phyloP scores from a whole-genome alignment of 176 grass and related monocot genomes.

The Bolboschoenus planiculmis region DNA sequence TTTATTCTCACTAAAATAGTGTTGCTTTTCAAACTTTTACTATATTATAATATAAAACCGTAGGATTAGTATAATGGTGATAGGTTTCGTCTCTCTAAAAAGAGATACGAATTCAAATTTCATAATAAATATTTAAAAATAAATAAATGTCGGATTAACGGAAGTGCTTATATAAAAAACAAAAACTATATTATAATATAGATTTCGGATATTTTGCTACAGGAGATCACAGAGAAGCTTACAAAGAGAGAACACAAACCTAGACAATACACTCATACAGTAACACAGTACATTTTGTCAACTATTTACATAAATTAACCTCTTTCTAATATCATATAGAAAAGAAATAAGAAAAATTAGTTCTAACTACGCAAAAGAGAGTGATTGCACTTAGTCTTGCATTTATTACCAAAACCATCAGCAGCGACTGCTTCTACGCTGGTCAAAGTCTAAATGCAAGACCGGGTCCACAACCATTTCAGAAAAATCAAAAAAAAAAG shows the following conservation, averaged over 20 bases:
- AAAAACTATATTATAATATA: background rate
- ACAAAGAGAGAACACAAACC: background rate
- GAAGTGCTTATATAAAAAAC: no score
- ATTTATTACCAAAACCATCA: slow-evolving; percentile 2
- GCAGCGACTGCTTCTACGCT: background rate
- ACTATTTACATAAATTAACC: slow-evolving; percentile 6
- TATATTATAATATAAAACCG: no score
- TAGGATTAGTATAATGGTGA: no score
- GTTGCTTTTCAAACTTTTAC: background rate
- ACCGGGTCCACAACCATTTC: slow-evolving; percentile 10
- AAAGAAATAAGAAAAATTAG: background rate
- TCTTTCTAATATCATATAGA: background rate
- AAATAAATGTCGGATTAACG: no score
- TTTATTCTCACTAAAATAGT: background rate
- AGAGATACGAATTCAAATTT: no score
- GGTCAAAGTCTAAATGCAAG: slow-evolving; percentile 1
- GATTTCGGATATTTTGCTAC: background rate
- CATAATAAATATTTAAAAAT: no score
- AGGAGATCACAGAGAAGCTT: background rate
- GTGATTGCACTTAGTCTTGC: background rate
- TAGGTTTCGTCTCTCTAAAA: no score
- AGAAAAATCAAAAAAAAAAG: background rate
- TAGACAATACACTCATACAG: background rate
- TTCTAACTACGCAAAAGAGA: slow-evolving; percentile 7
- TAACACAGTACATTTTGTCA: background rate